Base-by-base conservation (phyloP, 306 rosid genomes). In the Geum urbanum region DNA sequence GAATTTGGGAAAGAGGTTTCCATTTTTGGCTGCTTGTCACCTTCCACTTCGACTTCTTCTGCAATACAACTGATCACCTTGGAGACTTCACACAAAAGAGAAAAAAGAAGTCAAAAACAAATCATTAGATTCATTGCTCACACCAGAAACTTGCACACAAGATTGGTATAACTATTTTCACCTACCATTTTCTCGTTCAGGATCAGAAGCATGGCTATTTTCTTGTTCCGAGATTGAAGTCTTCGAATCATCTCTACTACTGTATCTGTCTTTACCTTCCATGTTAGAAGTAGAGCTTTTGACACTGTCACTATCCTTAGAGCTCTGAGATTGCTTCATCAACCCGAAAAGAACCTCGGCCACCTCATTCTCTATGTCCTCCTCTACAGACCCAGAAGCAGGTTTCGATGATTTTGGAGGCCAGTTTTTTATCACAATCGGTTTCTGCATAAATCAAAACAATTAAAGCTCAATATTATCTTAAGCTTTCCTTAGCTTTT, bases 271-370 rank as follows among this genome's bases (percentile, higher is more conserved):
- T 61, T 76, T 55, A 20, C 71, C n/a, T 51, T 82, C 87, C 59
- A 44, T 52, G 37, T 74, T 82, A 20, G 71, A 67, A 0, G 77
- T 66, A 45, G 76, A 56, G 20, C 75, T 81, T 58, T 35, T 50
- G 9, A 39, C 55, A 69, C 20, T 44, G 52, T 63, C 72, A 10
- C 65, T 78, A 43, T 74, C 74, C 45, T 57, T 86, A 6, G 86
- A 77, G 66, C 79, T 62, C 69, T 64, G 72, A 40, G 79, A 45
- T 64, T 79, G 83, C 74, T 74, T 84, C 82, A 1, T 81, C 48
- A 90, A 74, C 27, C 82, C 91, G 8, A n/a, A 86, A 7, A 90
- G 76, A 81, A 90, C 82, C 87, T 87, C 96, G 13, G 96, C 96
- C 68, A 90, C 84, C 82, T 90, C 95, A 79, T 81, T 84, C 85